Base-by-base conservation (phyloP, 352 stramenopile genomes). In the Pythium rhizo-oryzae region DNA sequence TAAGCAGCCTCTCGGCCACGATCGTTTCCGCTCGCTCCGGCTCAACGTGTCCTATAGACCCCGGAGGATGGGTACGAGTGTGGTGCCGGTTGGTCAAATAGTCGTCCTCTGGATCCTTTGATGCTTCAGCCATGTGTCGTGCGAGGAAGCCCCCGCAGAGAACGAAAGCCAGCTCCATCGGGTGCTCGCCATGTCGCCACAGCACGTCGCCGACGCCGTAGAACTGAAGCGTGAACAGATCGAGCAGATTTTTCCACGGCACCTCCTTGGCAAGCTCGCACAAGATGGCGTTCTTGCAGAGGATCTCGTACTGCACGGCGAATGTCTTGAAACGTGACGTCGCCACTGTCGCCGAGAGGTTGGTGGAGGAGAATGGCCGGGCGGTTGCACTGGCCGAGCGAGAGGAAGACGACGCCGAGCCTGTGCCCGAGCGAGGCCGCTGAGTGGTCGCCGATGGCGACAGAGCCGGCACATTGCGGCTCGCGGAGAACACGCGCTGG, bases 161-260 rank as follows among this genome's bases (percentile, higher is more conserved):
- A 0, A 89, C 70, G 24, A 88, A 87, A 12, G 55, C 70, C 16
- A 88, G 64, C 33, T 87, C 79, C 24, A 76, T 74, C 16, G 77
- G 69, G 5, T 82, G 74, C 9, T 82, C 77, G 2, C 69, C 74
- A 37, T 84, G 69, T 1, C 49, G 54, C 65, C 73, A 84, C 1
- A 87, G 53, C 51, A 82, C 65, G 23, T 87, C 80, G 8, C 77
- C 77, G 15, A 86, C 78, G 1, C 70, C 78, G 41, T 74, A 81
- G 56, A 84, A 87, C 59, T 87, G 81, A 52, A 87, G 67, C 23
- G 78, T 59, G 47, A 85, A 87, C 30, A 87, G 53, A 30, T 89
- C 79, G 23, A 89, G 74, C 16, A 90, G 60, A 43, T 89, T 87
- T n/a, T 82, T 81, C 78, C 78, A 87, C 24, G 82, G 75, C 58